phyloP scores from a whole-genome alignment of 2,329 filamentous ascomycete genomes.

The Penicillium frequentans region DNA sequence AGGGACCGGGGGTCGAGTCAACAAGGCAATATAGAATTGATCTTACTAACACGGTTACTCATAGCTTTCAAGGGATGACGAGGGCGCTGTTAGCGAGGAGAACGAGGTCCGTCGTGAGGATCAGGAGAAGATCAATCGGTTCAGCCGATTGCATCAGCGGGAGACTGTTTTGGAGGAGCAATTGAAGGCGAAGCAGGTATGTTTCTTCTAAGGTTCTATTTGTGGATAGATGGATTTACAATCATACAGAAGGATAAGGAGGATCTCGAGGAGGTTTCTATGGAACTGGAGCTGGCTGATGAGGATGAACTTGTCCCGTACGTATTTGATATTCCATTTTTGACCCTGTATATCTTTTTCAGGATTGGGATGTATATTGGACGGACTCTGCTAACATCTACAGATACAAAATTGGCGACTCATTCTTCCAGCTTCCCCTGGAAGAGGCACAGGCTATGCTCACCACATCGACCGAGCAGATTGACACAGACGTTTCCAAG shows the following conservation, averaged over 20 bases:
- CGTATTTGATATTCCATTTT: slow-evolving; percentile 30
- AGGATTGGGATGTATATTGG: too few relatives aligned
- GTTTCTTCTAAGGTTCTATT: not conserved
- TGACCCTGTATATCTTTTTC: too few relatives aligned
- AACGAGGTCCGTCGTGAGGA: slow-evolving; percentile 94
- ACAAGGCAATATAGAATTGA: not conserved
- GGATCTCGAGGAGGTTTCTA: slow-evolving; percentile 88
- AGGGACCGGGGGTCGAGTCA: not conserved
- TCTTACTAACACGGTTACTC: not conserved
- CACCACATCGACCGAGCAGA: slow-evolving; percentile 64
- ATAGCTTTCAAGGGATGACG: slow-evolving; percentile 91
- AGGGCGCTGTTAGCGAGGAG: slow-evolving; percentile 74
- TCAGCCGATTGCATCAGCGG: slow-evolving; percentile 89
- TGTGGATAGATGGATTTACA: not conserved
- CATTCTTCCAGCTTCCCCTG: slow-evolving; percentile 84
- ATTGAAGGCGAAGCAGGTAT: slow-evolving; percentile 70
- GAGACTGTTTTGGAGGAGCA: slow-evolving; percentile 78
- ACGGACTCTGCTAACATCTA: not conserved
- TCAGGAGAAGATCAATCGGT: slow-evolving; percentile 98
- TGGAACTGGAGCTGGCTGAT: slow-evolving; percentile 89
- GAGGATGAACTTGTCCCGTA: slow-evolving; percentile 93
- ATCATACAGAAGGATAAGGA: slow-evolving; percentile 87
- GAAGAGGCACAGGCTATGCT: slow-evolving; percentile 86
- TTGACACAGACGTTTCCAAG: slow-evolving; percentile 72
- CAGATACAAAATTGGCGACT: slow-evolving; percentile 96